Evolutionary conservation across 345 rosid species (phyloP), one percentile per base, ranked within the genome.

Genomic region (Moricandia moricandioides): DNA sequence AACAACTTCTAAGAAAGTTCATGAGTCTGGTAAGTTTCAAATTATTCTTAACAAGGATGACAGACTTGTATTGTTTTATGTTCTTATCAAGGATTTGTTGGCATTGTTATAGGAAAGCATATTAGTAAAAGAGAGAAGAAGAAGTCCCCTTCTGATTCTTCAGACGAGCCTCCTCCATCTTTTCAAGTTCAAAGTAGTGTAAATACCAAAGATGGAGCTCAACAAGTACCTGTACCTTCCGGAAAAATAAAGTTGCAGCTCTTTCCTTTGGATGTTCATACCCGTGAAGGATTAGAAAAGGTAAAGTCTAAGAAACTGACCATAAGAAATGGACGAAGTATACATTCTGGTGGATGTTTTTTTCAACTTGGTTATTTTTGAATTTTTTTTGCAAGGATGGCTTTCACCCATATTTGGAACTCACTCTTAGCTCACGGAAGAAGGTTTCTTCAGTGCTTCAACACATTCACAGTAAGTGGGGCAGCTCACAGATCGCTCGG

Each of bases 371-470:
- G 55, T 59, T 30, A 1, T 27, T 39, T 59, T 14, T 62, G n/a
- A n/a, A n/a, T n/a, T n/a, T n/a, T 2, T 49, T n/a, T 24, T 40
- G 18, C 55, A 10, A 88, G 99, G 95, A 88, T 54, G 96, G 99
- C 12, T 87, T 85, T 78, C 80, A 95, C 83, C 99, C 99, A 34
- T 90, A 88, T 81, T 75, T 95, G 84, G 99, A 95, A 74, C 97
- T 95, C 72, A 88, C 89, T 73, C 80, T 91, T 73, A 89, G 85
- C 73, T 74, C 85, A 57, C 64, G 87, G 62, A 91, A 89, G 80
- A 89, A 83, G 79, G 76, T 91, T 62, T 85, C 89, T 66, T 91
- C 97, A 11, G 91, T 91, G 63, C 85, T 91, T 60, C 85, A 86
- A 79, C 97, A 82, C 79, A 80, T 91, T 59, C 76, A 81, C 70